Conservation (phyloP, 257 asterid species). For the Rhazya stricta region DNA sequence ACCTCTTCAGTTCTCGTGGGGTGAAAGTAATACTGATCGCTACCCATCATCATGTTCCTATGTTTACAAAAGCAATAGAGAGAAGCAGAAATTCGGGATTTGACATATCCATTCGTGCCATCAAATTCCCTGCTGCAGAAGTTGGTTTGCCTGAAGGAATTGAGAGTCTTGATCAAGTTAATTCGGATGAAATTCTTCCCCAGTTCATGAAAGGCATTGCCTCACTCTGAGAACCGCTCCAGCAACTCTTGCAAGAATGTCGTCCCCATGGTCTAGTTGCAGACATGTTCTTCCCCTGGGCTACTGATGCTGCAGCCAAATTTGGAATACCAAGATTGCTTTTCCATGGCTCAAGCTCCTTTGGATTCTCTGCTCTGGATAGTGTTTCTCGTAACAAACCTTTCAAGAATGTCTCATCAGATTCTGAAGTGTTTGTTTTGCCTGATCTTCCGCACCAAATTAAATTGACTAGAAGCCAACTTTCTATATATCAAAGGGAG, state of each 20-base stretch:
- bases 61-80: conserved; percentile 21
- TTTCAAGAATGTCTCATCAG: conserved; percentile 22
- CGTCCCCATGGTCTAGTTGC: conserved; percentile 41
- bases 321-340: conserved; percentile 49
- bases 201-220: conserved; percentile 26
- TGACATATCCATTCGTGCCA: conserved; percentile 22
- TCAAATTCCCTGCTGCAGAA: conserved; percentile 38
- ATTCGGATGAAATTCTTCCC: conserved; percentile 13
- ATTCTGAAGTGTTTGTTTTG: conserved; percentile 29
- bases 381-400: conserved; percentile 18
- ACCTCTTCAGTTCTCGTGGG: conserved; percentile 42
- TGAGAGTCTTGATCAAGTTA: conserved; percentile 30
- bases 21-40: conserved; percentile 37
- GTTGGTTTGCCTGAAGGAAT: conserved; percentile 35
- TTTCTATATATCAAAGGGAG: conserved; percentile 4
- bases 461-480: conserved; percentile 18
- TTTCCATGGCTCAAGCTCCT: conserved; percentile 39
- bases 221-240: conserved; percentile 37
- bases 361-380: conserved; percentile 19
- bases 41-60: conserved; percentile 21
- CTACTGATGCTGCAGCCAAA: conserved; percentile 39
- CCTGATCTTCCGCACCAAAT: conserved; percentile 29
- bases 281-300: conserved; percentile 57
- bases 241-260: conserved; percentile 29
- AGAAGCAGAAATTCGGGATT: conserved; percentile 22